Percentiles rank a stretch among this genome's conserved stretches.
Conservation (phyloP, 768 basidiomycete species). For the Mycena capillaripes region DNA sequence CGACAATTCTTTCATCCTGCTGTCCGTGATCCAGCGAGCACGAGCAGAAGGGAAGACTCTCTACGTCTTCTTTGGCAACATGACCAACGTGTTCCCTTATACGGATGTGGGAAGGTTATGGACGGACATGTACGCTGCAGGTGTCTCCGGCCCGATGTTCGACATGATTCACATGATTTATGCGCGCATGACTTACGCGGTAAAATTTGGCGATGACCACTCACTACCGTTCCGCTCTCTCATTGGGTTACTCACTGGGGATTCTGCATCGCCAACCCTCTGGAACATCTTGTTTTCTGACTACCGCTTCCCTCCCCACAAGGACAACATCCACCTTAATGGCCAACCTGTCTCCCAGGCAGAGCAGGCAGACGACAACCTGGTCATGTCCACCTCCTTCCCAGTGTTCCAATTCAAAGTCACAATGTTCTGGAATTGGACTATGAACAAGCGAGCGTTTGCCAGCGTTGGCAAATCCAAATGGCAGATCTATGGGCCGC, state of each 20-base stretch:
- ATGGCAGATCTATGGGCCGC: constrained; percentile 36
- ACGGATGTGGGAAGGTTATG: constrained; percentile 41
- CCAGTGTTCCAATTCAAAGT: constrained; percentile 34
- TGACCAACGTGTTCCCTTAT: constrained; percentile 50
- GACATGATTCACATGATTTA: neutral
- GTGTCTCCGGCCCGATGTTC: neutral
- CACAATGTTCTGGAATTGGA: constrained; percentile 34
- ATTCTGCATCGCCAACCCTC: constrained; percentile 44
- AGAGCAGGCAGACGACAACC: no score
- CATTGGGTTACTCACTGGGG: constrained; percentile 44
- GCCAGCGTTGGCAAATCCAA: constrained; percentile 40
- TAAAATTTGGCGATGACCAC: neutral
- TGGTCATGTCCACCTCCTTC: constrained; percentile 33
- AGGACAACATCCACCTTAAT: no score
- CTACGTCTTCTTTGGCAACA: constrained; percentile 39
- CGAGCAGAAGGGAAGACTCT: constrained; percentile 30
- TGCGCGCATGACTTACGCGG: neutral
- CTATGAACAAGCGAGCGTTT: constrained; percentile 38
- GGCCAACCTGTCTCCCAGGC: constrained; percentile 27
- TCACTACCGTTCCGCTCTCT: neutral
- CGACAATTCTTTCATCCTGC: constrained; percentile 44
- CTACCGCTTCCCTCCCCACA: no score
- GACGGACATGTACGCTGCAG: constrained; percentile 37
- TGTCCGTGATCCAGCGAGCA: constrained; percentile 36
- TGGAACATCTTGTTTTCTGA: no score